A percentile compares a stretch with the other conserved stretches of the same genome.
Evolutionary conservation across 352 stramenopile species (phyloP).

Genomic region (Phytophthora capsici): DNA sequence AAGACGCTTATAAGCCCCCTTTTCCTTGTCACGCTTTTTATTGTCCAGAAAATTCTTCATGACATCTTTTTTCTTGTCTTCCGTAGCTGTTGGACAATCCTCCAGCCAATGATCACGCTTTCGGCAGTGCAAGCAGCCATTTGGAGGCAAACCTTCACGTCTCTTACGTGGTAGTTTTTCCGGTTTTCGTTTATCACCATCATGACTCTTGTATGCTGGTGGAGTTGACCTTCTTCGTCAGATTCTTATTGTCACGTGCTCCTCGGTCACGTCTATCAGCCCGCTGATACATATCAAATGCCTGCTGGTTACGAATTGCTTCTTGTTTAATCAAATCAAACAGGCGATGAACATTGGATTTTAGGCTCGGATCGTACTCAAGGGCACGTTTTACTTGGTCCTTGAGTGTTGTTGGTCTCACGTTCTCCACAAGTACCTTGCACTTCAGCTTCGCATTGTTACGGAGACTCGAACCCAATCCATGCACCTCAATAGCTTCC

Average conservation of each 20-base stretch:
- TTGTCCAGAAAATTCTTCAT: too few relatives aligned
- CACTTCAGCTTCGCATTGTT: constrained; percentile 5
- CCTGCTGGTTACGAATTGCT: not conserved
- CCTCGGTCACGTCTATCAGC: not conserved
- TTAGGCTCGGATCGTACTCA: constrained; percentile 3
- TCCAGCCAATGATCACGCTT: constrained; percentile 9
- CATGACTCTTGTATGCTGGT: too few relatives aligned
- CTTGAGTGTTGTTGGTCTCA: not conserved
- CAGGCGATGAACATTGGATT: not conserved
- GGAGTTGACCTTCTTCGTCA: too few relatives aligned
- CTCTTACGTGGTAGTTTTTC: too few relatives aligned
- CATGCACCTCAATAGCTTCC: not conserved
- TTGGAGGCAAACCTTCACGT: too few relatives aligned
- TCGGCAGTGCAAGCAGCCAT: too few relatives aligned
- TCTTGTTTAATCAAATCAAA: constrained; percentile 10
- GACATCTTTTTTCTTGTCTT: not conserved
- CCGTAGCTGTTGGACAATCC: not conserved
- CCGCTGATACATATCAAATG: constrained; percentile 3
- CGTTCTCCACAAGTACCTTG: constrained; percentile 6
- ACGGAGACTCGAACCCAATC: not conserved
- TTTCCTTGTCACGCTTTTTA: too few relatives aligned
- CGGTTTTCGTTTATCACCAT: too few relatives aligned
- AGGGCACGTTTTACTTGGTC: constrained; percentile 7
- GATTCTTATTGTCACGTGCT: not conserved
- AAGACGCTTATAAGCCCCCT: not conserved